phyloP scores from a whole-genome alignment of 306 rosid species.

The Adenanthera pavonina region DNA sequence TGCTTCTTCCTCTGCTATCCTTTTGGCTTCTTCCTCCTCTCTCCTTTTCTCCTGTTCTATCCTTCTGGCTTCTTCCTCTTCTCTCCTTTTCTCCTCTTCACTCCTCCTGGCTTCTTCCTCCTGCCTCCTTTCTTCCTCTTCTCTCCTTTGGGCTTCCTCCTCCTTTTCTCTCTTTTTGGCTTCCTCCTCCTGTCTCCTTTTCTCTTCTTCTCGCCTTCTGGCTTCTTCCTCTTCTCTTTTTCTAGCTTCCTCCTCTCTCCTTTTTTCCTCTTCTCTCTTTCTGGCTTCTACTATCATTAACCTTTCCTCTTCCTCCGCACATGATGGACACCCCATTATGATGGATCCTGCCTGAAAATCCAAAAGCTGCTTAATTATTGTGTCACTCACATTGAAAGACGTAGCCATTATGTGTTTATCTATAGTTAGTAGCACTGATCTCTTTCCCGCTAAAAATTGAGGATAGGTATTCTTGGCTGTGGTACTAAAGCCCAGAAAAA shows the following conservation, averaged over 20 bases:
- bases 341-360: conserved; percentile 53
- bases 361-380: conserved; percentile 57
- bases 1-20: not conserved
- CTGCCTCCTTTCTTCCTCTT: not conserved
- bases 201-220: not conserved
- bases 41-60: not conserved
- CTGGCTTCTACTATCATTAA: conserved; percentile 45
- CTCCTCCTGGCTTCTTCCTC: not conserved
- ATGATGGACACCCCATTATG: conserved; percentile 68
- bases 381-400: conserved; percentile 62
- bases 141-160: not conserved
- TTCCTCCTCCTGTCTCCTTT: not conserved
- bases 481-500: conserved; percentile 84
- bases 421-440: conserved; percentile 59
- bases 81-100: conserved; percentile 2
- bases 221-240: conserved; percentile 1
- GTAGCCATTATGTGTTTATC: conserved; percentile 63
- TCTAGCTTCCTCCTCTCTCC: not conserved
- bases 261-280: not conserved
- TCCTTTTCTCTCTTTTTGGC: not conserved
- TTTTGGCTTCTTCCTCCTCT: not conserved
- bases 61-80: not conserved
- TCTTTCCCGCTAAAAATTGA: conserved; percentile 74
- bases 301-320: conserved; percentile 85
- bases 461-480: conserved; percentile 53